phyloP scores from a whole-genome alignment of 1,139 yeast genomes.

The Magnusiomyces tetraspermus region DNA sequence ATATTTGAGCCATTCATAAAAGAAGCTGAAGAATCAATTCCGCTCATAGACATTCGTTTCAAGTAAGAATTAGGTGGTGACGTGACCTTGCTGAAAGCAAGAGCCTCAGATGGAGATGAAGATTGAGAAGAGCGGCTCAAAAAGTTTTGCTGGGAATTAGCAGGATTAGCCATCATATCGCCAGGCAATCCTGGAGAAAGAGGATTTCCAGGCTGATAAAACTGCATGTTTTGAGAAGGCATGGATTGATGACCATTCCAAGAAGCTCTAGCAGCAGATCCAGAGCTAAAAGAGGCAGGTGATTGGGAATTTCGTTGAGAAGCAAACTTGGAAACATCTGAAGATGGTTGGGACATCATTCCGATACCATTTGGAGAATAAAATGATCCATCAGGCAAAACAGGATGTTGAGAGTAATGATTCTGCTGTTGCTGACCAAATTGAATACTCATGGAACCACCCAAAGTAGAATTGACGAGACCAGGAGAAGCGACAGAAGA shows the following conservation, averaged over 20 bases:
- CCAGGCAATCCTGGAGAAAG: background rate
- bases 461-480: background rate
- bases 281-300: background rate
- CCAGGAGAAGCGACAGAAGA: conserved; percentile 1
- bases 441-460: no score
- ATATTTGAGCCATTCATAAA: background rate
- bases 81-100: background rate
- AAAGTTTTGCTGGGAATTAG: background rate
- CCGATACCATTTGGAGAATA: background rate
- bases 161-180: background rate
- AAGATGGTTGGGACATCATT: background rate
- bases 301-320: background rate
- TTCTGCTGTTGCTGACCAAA: background rate
- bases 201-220: background rate
- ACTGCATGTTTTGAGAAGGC: background rate
- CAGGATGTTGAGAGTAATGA: conserved; percentile 1
- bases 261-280: background rate
- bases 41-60: background rate
- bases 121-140: background rate
- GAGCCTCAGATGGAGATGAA: background rate
- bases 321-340: background rate
- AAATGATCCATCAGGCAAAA: background rate
- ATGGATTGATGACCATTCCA: background rate
- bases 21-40: background rate
- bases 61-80: background rate